Percentiles rank a stretch among this genome's conserved stretches.
These are phyloP conservation scores for Bimuria novae-zelandiae DNA, from an alignment of 2,329 filamentous ascomycete genomes.

Conservation along the genomic window DNA sequence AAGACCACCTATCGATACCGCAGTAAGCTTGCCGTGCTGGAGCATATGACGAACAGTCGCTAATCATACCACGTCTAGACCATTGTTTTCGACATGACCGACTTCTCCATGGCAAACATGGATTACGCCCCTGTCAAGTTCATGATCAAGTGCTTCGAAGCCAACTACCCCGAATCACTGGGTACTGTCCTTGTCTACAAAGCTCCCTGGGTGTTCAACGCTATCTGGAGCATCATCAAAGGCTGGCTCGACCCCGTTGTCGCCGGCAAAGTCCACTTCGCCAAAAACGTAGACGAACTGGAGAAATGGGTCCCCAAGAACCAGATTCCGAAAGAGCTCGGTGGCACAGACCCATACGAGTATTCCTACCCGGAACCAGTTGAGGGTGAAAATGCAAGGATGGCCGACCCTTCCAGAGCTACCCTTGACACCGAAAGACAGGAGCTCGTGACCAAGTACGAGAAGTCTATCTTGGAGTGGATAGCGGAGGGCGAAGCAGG, in stretches of 20 bases:
- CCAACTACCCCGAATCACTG: constrained; percentile 93
- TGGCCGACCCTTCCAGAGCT: constrained; percentile 60
- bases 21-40: constrained; percentile 63
- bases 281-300: constrained; percentile 78
- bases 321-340: constrained; percentile 80
- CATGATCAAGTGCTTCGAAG: constrained; percentile 99
- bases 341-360: constrained; percentile 81
- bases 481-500: constrained; percentile 56
- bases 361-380: constrained; percentile 82
- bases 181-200: constrained; percentile 93
- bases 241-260: constrained; percentile 98
- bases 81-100: constrained; percentile 94
- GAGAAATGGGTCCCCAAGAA: constrained; percentile 72
- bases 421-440: constrained; percentile 67
- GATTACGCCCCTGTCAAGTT: constrained; percentile 97
- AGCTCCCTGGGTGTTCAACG: constrained; percentile 95
- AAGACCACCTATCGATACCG: constrained; percentile 81
- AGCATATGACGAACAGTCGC: constrained; percentile 13
- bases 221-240: constrained; percentile 94
- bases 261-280: constrained; percentile 91
- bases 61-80: constrained; percentile 62
- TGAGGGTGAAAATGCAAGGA: constrained; percentile 71
- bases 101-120: constrained; percentile 95
- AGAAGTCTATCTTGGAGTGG: constrained; percentile 77
- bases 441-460: constrained; percentile 71